phyloP scores from a whole-genome alignment of 192 early-diverging fungal species.

The Rhizoclosmatium sp. region DNA sequence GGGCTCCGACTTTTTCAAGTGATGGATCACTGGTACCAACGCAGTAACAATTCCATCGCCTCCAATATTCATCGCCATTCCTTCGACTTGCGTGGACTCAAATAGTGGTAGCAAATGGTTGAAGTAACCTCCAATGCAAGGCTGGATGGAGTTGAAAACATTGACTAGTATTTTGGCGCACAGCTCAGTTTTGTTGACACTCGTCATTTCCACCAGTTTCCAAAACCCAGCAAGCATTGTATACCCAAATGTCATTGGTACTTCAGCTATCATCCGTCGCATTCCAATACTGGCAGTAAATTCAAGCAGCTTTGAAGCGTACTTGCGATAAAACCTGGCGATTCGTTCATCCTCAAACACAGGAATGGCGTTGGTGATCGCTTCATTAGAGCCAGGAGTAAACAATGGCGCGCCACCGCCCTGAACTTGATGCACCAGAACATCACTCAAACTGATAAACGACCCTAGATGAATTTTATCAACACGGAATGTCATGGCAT shows the following conservation, averaged over 20 bases:
- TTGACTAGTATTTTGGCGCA: constrained; percentile 31
- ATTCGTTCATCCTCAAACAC: constrained; percentile 44
- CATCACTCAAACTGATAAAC: constrained; percentile 33
- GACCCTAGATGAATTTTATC: constrained; percentile 38
- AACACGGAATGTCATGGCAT: constrained; percentile 42
- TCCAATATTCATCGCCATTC: not conserved
- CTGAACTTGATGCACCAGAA: constrained; percentile 32
- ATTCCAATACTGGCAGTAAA: constrained; percentile 43
- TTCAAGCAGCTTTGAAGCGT: constrained; percentile 45
- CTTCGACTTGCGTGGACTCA: not conserved
- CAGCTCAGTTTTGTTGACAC: constrained; percentile 26
- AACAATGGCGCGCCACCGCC: constrained; percentile 6
- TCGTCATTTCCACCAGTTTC: constrained; percentile 34
- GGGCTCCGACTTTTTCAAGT: constrained; percentile 1
- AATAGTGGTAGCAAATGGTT: constrained; percentile 30
- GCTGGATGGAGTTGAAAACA: constrained; percentile 23
- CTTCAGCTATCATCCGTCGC: constrained; percentile 42
- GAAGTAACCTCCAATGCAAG: constrained; percentile 22
- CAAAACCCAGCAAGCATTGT: constrained; percentile 38
- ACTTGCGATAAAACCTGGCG: constrained; percentile 39
- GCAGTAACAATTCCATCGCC: not conserved
- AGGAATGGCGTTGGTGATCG: constrained; percentile 37
- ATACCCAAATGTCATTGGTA: constrained; percentile 48
- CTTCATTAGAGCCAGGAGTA: constrained; percentile 32
- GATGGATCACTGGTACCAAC: not conserved